phyloP scores from a whole-genome alignment of 495 filamentous ascomycete genomes.

The Platismatia glauca region DNA sequence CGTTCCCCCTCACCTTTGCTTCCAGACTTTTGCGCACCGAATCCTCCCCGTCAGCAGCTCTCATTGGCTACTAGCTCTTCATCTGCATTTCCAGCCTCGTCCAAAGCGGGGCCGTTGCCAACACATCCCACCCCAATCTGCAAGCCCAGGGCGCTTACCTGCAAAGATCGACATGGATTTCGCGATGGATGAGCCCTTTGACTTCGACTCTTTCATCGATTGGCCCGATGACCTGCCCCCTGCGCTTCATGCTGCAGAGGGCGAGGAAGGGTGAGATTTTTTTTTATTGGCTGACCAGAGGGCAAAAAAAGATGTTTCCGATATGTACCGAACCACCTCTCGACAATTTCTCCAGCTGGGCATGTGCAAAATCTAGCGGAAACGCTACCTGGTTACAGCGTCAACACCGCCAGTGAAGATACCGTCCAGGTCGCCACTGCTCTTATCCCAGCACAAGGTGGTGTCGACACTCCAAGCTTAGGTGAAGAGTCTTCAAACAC shows the following conservation, averaged over 20 bases:
- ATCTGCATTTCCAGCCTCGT: background rate
- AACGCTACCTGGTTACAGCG: background rate
- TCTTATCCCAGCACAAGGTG: background rate
- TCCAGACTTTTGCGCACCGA: background rate
- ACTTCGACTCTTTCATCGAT: background rate
- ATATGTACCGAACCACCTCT: no score
- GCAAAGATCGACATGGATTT: background rate
- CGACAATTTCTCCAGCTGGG: no score
- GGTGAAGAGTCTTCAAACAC: background rate
- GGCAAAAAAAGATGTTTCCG: background rate
- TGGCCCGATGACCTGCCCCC: background rate
- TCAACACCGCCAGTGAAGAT: background rate
- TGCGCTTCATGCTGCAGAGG: background rate
- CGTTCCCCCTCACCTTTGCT: background rate
- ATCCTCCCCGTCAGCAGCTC: background rate
- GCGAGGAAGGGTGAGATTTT: background rate
- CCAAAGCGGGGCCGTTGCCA: background rate
- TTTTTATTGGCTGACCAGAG: conserved; percentile 5
- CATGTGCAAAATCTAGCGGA: background rate
- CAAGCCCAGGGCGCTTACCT: background rate
- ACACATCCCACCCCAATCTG: background rate
- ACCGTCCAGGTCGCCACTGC: background rate
- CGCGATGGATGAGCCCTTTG: background rate
- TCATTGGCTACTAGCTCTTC: background rate
- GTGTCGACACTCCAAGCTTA: background rate